Base-by-base conservation (phyloP, 2,329 filamentous ascomycete genomes). In the Onygenales sp. region DNA sequence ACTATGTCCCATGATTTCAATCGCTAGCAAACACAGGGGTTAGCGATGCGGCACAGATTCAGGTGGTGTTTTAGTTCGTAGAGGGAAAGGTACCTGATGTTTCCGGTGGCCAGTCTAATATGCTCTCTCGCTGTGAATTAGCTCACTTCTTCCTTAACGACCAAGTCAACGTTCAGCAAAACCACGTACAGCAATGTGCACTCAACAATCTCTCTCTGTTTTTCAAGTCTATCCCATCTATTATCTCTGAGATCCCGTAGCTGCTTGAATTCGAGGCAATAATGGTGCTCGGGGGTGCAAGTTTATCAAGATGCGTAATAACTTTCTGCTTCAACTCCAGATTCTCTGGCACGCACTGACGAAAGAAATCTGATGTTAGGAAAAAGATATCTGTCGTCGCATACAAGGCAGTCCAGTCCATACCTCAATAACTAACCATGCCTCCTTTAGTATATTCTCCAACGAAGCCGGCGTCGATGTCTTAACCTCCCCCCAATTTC, bases 181-280 rank as follows among this genome's bases (percentile, higher is more conserved):
- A 51, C 2, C 31, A 66, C 69, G 60, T 62, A 69, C 71, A 75
- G 37, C 68, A 74, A 58, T 76, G 74, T 3, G 69, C 67, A 52
- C 74, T 77, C 31, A 75, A 56, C 14, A 76, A 58, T 2, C 74
- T 63, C 0, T 61, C 58, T 6, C 59, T 60, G 10, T 70, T 61
- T 32, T 63, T 66, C 8, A 76, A 46, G 0, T 56, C 56, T 21
- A 76, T 51, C 0, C 63, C 65, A 1, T 70, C 60, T 0, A 74
- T 55, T n/a, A 77, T 74, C 49, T 76, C 72, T 0, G 63, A 62
- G 17, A 71, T 74, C 6, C 68, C 67, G 56, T 74, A 75, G 49
- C 73, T 76, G 54, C 73, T 75, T 0, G 74, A 77, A 51, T 77
- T 77, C 0, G 72, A 74, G 0, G 71, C 74, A 44, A 77, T 68